A percentile compares a stretch with the other conserved stretches of the same genome.
phyloP scores from a whole-genome alignment of 2,329 filamentous ascomycete genomes.

The Periglandula ipomoeae region DNA sequence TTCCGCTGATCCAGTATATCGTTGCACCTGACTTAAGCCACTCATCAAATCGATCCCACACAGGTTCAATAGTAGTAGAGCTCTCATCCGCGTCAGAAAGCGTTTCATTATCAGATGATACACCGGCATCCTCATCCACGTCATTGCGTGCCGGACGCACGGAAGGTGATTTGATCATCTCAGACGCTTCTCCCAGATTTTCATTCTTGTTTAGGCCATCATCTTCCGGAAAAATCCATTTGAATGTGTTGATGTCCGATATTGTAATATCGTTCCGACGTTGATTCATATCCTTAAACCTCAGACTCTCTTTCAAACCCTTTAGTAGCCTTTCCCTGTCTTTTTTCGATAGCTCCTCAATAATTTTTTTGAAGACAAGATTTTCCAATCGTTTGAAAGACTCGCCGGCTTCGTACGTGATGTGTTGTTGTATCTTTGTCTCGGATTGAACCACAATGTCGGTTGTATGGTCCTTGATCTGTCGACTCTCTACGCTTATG shows the following conservation, averaged over 20 bases:
- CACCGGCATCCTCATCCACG: not conserved
- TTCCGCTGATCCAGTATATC: slow-evolving; percentile 22
- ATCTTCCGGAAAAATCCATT: not conserved
- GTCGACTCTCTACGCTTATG: not conserved
- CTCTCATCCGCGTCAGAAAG: no score
- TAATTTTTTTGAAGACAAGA: not conserved
- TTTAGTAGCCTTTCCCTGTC: no score
- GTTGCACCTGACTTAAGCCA: slow-evolving; percentile 10
- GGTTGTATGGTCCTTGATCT: not conserved
- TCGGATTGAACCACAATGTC: not conserved
- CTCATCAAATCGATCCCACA: slow-evolving; percentile 8
- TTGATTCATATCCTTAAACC: not conserved
- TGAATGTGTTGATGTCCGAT: not conserved
- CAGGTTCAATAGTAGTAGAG: no score
- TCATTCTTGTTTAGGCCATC: not conserved
- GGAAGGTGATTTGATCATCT: not conserved
- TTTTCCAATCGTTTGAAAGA: not conserved
- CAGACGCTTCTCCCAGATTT: not conserved
- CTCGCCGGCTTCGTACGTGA: not conserved
- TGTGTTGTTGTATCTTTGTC: not conserved
- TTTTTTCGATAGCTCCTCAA: no score
- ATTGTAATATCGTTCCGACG: not conserved
- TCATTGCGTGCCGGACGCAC: not conserved
- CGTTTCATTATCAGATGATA: not conserved
- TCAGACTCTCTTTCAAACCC: not conserved